Percentiles rank a stretch among this genome's conserved stretches.
These are phyloP conservation scores for Eremothecium cymbalariae DNA, from an alignment of 1,139 yeast genomes.

Conservation along the genomic window DNA sequence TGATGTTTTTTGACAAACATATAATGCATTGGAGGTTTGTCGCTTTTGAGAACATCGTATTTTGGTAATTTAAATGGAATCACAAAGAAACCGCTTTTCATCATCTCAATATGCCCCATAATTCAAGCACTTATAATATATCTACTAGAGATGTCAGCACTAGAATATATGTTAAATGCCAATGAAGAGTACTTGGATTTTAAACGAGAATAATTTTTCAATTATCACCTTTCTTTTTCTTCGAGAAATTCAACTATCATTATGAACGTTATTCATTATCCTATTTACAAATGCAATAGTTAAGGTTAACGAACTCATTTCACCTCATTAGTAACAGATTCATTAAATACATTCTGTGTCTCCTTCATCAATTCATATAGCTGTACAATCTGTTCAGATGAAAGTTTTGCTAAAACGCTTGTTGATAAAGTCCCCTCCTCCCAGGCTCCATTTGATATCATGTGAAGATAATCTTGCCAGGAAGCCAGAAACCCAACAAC, in stretches of 20 bases:
- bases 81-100: conserved; percentile 36
- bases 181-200: too few relatives aligned
- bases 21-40: conserved; percentile 35
- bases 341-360: conserved; percentile 35
- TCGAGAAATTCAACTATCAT: too few relatives aligned
- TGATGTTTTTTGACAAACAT: conserved; percentile 58
- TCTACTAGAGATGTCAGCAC: too few relatives aligned
- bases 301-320: background rate
- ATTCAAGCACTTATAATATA: too few relatives aligned
- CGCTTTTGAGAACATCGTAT: conserved; percentile 17
- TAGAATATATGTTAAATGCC: too few relatives aligned
- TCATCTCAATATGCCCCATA: conserved; percentile 7
- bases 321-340: conserved; percentile 6
- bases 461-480: conserved; percentile 85
- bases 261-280: too few relatives aligned
- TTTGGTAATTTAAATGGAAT: conserved; percentile 32
- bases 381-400: conserved; percentile 89
- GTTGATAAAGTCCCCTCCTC: conserved; percentile 56
- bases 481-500: conserved; percentile 87
- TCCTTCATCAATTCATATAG: conserved; percentile 65
- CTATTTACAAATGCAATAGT: too few relatives aligned
- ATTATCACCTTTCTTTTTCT: too few relatives aligned
- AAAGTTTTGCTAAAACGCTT: conserved; percentile 67
- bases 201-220: too few relatives aligned
- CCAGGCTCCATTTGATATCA: conserved; percentile 75